Base-by-base conservation (phyloP, 345 rosid genomes). In the Brassica carinata region DNA sequence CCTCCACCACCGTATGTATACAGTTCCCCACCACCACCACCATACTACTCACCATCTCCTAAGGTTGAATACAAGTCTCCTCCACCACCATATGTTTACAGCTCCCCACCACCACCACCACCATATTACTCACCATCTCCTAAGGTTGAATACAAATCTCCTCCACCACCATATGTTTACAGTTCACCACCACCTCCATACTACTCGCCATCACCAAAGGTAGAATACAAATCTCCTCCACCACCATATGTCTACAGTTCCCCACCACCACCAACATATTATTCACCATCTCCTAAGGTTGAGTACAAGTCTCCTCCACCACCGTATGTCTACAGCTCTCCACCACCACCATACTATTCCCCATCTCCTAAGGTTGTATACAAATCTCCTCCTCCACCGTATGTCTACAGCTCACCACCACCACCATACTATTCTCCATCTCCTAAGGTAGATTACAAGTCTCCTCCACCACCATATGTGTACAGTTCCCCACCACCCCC, bases 401-500 rank as follows among this genome's bases (percentile, higher is more conserved):
- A 58, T 13, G 67, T 72, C 0, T 72, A 72, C 67, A 72, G 23
- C 0, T 58, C 76, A 0, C 77, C 77, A 9, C 69, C 77, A 62
- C 70, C 77, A 14, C 77, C 77, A n/a, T 63, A 63, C 3, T 73
- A 73, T 7, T 64, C 77, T 0, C 77, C 77, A 9, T 64, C 77
- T 0, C 77, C 71, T 5, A 63, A 64, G 14, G 31, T 74, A 0
- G 17, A 74, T 0, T 74, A 74, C 71, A 74, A 74, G 0, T 74
- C 77, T 45, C 77, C 77, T 5, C 77, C 77, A 64, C 77, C 71
- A 48, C 71, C 77, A 0, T 74, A 74, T 13, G 71, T 74, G 0
- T 74, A 74, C 48, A 74, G 45, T 4, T 55, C 61, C 0, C 77
- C 77, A 29, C 77, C 77, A 43, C 77, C 77, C n/a, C 77, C 71